These are phyloP conservation scores for Fusarium sarcochroum DNA, from an alignment of 2,329 filamentous ascomycete species.

Conservation along the genomic window DNA sequence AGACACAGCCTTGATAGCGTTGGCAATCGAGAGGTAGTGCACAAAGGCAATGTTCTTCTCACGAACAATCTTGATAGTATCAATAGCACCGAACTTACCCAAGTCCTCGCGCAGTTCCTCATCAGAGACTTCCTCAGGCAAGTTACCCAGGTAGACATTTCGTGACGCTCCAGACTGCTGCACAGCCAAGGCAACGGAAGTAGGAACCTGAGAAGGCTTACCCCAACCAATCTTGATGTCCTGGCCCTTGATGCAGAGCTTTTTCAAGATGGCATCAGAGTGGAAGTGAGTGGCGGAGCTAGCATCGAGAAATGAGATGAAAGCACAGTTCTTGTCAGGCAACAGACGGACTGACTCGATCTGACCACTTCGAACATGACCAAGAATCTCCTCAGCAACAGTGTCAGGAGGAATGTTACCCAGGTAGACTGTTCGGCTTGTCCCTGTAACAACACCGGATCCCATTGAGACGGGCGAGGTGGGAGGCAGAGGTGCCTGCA, in stretches of 20 bases:
- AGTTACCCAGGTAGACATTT: conserved; percentile 96
- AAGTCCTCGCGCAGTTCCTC: conserved; percentile 95
- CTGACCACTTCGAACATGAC: conserved; percentile 95
- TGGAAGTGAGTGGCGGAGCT: conserved; percentile 99
- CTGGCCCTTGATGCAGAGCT: conserved; percentile 97
- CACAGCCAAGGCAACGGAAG: conserved; percentile 95
- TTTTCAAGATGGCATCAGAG: conserved; percentile 99
- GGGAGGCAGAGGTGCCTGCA: conserved; percentile 70
- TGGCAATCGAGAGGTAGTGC: conserved; percentile 96
- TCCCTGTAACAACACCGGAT: conserved; percentile 87
- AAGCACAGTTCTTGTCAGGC: conserved; percentile 99
- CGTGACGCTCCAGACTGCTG: conserved; percentile 97
- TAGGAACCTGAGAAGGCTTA: conserved; percentile 97
- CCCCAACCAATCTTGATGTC: conserved; percentile 99
- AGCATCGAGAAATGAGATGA: conserved; percentile 98
- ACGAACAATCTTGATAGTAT: conserved; percentile 96
- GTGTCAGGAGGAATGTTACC: conserved; percentile 99
- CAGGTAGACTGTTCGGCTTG: conserved; percentile 95
- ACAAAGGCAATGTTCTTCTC: conserved; percentile 99
- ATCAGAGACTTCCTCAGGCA: conserved; percentile 90
- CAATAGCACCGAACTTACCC: conserved; percentile 95
- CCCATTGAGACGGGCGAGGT: conserved; percentile 82
- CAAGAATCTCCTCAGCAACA: conserved; percentile 93
- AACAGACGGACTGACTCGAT: conserved; percentile 98
- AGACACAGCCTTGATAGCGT: conserved; percentile 97